Conservation (phyloP, 1,284 basidiomycete species). For the Cryptococcus sp. region DNA sequence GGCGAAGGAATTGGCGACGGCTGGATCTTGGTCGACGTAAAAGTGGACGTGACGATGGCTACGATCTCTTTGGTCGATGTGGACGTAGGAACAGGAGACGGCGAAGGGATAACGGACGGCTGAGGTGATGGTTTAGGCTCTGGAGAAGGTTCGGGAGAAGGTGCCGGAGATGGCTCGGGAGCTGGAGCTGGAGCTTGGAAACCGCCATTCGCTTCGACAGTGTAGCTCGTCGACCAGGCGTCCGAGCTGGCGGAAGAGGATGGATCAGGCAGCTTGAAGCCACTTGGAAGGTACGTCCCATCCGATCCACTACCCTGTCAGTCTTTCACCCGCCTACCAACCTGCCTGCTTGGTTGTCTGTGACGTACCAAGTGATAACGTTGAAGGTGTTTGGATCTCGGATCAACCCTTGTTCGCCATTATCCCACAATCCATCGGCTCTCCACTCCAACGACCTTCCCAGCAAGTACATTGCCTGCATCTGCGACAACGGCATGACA, state of each 20-base stretch:
- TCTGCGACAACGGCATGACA: slow-evolving; percentile 22
- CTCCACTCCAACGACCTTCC: slow-evolving; percentile 24
- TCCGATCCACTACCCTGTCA: slow-evolving; percentile 7
- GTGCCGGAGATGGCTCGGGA: slow-evolving; percentile 1
- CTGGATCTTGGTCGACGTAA: no score
- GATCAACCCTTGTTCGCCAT: slow-evolving; percentile 15
- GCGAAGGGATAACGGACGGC: neutral
- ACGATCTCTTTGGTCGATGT: neutral
- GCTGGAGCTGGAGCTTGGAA: neutral
- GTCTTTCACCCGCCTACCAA: neutral
- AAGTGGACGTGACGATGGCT: neutral
- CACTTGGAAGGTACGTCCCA: slow-evolving; percentile 14
- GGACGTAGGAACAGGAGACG: slow-evolving; percentile 1
- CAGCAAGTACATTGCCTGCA: slow-evolving; percentile 29
- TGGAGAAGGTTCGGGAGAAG: neutral
- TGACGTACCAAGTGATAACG: slow-evolving; percentile 20
- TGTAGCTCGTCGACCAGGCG: slow-evolving; percentile 14
- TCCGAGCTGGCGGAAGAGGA: slow-evolving; percentile 4
- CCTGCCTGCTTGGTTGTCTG: no score
- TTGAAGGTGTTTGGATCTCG: slow-evolving; percentile 17
- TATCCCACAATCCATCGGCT: slow-evolving; percentile 20
- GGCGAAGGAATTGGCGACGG: neutral
- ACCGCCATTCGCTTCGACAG: slow-evolving; percentile 1
- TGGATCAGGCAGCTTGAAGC: slow-evolving; percentile 20
- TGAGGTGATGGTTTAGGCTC: slow-evolving; percentile 3